Percentiles rank a stretch among this genome's conserved stretches.
Evolutionary conservation across 2,329 filamentous ascomycete species (phyloP).

Genomic region (Dactylella cylindrospora): DNA sequence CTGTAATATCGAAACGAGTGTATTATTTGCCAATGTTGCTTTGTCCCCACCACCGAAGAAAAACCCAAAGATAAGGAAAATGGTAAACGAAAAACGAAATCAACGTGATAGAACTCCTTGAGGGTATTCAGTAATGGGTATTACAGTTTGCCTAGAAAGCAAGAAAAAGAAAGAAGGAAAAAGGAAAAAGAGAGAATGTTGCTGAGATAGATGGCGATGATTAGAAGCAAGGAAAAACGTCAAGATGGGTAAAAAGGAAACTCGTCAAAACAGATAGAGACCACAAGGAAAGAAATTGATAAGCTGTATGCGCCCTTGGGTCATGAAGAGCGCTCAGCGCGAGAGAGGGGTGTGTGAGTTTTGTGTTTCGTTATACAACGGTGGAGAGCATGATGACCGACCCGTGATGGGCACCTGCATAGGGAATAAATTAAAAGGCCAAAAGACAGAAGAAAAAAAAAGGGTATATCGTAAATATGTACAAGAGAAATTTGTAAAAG

Average conservation of each 20-base stretch:
- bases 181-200: conserved; percentile 13
- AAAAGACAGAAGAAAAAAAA: conserved; percentile 7
- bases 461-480: conserved; percentile 43
- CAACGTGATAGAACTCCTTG: conserved; percentile 31
- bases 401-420: conserved; percentile 9
- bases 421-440: not conserved
- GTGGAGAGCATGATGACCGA: conserved; percentile 19
- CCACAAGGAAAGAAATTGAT: conserved; percentile 19
- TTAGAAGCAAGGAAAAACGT: conserved; percentile 11
- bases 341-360: conserved; percentile 4
- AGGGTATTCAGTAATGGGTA: conserved; percentile 45
- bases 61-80: conserved; percentile 13
- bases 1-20: conserved; percentile 29
- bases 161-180: conserved; percentile 16
- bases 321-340: conserved; percentile 44
- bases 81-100: not conserved
- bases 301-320: conserved; percentile 37
- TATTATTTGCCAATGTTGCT: conserved; percentile 39
- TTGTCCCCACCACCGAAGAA: conserved; percentile 17
- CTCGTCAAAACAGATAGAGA: conserved; percentile 30
- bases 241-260: no score
- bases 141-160: conserved; percentile 36
- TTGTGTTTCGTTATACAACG: conserved; percentile 34
- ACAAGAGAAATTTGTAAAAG: conserved; percentile 23
- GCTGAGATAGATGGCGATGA: conserved; percentile 22